Percentiles rank a stretch among this genome's conserved stretches.
Conservation (phyloP, 495 filamentous ascomycete species). For the Thermothielavioides terrestris region DNA sequence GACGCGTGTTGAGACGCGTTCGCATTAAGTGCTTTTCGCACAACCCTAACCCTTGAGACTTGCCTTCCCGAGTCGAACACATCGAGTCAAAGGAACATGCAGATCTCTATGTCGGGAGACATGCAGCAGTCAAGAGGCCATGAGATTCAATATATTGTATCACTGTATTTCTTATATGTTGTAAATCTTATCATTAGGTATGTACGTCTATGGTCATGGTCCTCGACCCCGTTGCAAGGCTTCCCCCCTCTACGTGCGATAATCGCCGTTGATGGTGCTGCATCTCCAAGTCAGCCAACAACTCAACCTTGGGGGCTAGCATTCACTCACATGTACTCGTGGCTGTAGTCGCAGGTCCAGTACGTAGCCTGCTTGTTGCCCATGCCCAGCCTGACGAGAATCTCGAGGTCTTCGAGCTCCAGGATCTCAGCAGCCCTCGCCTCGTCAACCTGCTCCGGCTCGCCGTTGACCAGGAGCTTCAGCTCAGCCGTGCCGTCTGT, state of each 20-base stretch:
- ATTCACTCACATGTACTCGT: slow-evolving; percentile 71
- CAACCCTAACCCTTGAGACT: slow-evolving; percentile 15
- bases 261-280: slow-evolving; percentile 84
- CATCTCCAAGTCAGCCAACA: neutral
- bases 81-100: no score
- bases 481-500: slow-evolving; percentile 71
- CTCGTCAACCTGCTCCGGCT: slow-evolving; percentile 91
- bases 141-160: no score
- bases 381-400: slow-evolving; percentile 62
- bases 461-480: slow-evolving; percentile 79
- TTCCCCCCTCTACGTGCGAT: slow-evolving; percentile 60
- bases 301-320: neutral
- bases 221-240: no score
- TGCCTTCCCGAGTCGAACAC: no score
- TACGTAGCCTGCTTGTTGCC: slow-evolving; percentile 70
- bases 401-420: slow-evolving; percentile 77
- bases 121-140: no score
- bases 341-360: slow-evolving; percentile 97
- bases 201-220: neutral
- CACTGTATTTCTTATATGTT: no score
- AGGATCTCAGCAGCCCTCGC: slow-evolving; percentile 75
- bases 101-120: no score
- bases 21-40: slow-evolving; percentile 14
- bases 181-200: no score
- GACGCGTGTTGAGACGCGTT: slow-evolving; percentile 18